phyloP scores from a whole-genome alignment of 2,329 filamentous ascomycete species.

The Fusarium gaditjirri region DNA sequence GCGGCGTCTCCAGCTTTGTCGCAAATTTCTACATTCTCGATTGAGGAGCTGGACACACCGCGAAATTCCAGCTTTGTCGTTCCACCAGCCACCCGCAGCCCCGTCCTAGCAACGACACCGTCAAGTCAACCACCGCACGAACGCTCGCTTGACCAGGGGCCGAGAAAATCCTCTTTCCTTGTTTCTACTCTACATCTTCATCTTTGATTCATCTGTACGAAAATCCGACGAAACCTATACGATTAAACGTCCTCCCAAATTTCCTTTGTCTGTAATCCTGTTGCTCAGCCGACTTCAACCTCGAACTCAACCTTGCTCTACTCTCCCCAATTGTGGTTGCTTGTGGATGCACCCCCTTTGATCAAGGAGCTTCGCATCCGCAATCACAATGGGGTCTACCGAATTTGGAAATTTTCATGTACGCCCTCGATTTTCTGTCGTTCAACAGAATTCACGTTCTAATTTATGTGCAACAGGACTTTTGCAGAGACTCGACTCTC shows the following conservation, averaged over 20 bases:
- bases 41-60: conserved; percentile 24
- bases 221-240: conserved; percentile 14
- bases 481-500: conserved; percentile 85
- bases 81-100: conserved; percentile 36
- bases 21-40: conserved; percentile 4
- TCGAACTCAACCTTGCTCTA: background rate
- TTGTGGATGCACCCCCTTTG: conserved; percentile 40
- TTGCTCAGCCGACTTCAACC: conserved; percentile 19
- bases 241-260: conserved; percentile 1
- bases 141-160: conserved; percentile 23
- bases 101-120: conserved; percentile 37
- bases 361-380: conserved; percentile 42
- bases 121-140: conserved; percentile 36
- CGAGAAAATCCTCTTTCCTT: conserved; percentile 32
- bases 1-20: background rate
- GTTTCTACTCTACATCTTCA: conserved; percentile 29
- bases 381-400: conserved; percentile 66
- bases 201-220: conserved; percentile 2
- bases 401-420: conserved; percentile 71
- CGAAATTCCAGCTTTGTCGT: conserved; percentile 37
- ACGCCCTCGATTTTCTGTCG: conserved; percentile 37
- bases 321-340: conserved; percentile 42
- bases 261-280: conserved; percentile 22
- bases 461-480: conserved; percentile 65
- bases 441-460: conserved; percentile 10